Percentiles rank a stretch among this genome's conserved stretches.
These are phyloP conservation scores for Suhomyces bolitotheri DNA, from an alignment of 1,139 yeast species.

Conservation along the genomic window DNA sequence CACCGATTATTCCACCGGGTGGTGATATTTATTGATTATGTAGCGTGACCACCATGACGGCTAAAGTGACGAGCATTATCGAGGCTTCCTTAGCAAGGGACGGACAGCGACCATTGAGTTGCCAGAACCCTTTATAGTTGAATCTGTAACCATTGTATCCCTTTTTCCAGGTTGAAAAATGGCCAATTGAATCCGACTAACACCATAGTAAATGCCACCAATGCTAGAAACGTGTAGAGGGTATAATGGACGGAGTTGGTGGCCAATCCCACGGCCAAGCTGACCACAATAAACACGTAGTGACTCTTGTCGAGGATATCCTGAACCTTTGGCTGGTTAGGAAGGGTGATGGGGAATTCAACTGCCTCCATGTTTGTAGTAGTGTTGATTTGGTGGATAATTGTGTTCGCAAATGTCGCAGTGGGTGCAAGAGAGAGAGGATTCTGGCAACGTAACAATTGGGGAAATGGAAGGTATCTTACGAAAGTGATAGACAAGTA, in stretches of 20 bases:
- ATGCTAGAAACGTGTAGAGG: slow-evolving; percentile 36
- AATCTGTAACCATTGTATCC: slow-evolving; percentile 19
- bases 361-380: slow-evolving; percentile 21
- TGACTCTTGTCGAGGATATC: slow-evolving; percentile 20
- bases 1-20: no score
- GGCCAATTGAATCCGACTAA: slow-evolving; percentile 60
- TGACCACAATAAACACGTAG: slow-evolving; percentile 27
- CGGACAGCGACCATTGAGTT: no score
- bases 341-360: slow-evolving; percentile 63
- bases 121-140: no score
- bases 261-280: slow-evolving; percentile 48
- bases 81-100: no score
- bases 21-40: no score
- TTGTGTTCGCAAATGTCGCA: neutral
- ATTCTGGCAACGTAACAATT: neutral
- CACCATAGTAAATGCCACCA: slow-evolving; percentile 34
- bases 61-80: no score
- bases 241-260: slow-evolving; percentile 41
- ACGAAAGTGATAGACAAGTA: no score
- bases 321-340: slow-evolving; percentile 51
- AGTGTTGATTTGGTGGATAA: neutral
- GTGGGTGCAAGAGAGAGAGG: no score
- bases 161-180: slow-evolving; percentile 34
- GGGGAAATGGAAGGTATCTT: no score
- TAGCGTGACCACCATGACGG: no score